phyloP scores from a whole-genome alignment of 768 basidiomycete genomes.

The Dendrothele bispora region DNA sequence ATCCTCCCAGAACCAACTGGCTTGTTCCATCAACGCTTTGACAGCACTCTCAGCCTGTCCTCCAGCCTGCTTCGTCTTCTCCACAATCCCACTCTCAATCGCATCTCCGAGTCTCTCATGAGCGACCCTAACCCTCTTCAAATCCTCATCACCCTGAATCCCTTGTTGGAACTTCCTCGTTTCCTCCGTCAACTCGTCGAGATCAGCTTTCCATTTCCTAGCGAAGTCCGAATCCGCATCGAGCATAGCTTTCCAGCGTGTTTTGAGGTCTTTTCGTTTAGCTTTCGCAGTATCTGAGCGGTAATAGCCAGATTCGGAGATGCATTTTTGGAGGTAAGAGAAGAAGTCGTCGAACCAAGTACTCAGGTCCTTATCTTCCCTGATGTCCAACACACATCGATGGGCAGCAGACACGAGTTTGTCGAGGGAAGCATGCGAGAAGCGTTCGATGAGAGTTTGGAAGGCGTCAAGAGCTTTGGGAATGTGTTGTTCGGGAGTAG shows the following conservation, averaged over 20 bases:
- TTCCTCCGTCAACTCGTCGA: conserved; percentile 46
- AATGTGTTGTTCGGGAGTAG: conserved; percentile 63
- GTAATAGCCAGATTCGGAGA: conserved; percentile 53
- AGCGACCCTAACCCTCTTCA: conserved; percentile 45
- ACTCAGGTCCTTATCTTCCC: conserved; percentile 52
- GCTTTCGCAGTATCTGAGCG: conserved; percentile 46
- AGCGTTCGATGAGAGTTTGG: conserved; percentile 49
- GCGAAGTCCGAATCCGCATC: conserved; percentile 42
- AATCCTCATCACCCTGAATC: conserved; percentile 48
- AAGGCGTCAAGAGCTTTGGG: conserved; percentile 50
- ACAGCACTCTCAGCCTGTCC: conserved; percentile 40
- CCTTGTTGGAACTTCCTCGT: conserved; percentile 43
- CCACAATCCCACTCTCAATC: conserved; percentile 41
- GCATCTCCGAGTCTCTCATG: conserved; percentile 49
- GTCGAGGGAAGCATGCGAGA: conserved; percentile 53
- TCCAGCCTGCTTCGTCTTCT: too few relatives aligned
- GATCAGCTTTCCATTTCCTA: conserved; percentile 51
- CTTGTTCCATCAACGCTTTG: conserved; percentile 57
- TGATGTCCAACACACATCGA: conserved; percentile 45
- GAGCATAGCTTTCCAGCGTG: conserved; percentile 50
- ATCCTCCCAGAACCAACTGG: conserved; percentile 81
- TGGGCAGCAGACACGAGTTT: conserved; percentile 43
- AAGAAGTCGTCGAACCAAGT: conserved; percentile 58
- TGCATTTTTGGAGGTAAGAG: conserved; percentile 38
- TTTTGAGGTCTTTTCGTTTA: conserved; percentile 43